phyloP scores from a whole-genome alignment of 129 eudicot genomes.

The Pseudognaphalium luteoalbum region DNA sequence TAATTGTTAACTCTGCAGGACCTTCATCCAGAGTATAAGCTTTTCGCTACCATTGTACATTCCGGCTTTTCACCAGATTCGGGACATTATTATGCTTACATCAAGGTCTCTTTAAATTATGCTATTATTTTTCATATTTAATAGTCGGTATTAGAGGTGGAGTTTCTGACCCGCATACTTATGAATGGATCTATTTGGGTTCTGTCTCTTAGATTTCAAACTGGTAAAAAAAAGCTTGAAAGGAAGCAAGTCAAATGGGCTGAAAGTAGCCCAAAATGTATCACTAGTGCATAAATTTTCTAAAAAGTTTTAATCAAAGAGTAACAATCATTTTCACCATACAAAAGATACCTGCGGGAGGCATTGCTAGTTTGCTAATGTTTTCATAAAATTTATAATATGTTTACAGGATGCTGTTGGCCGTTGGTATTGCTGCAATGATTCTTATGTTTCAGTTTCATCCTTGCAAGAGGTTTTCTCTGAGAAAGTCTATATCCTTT shows the following conservation, averaged over 20 bases:
- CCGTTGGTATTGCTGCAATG: slow-evolving; percentile 98
- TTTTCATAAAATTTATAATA: not conserved
- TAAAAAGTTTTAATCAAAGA: not conserved
- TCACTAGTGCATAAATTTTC: not conserved
- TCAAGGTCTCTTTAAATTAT: slow-evolving; percentile 58
- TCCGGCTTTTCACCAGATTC: slow-evolving; percentile 93
- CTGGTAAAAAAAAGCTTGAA: not conserved
- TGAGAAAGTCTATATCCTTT: slow-evolving; percentile 91
- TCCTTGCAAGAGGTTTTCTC: slow-evolving; percentile 82
- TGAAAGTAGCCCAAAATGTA: not conserved
- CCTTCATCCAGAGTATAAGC: slow-evolving; percentile 75
- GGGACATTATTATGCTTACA: slow-evolving; percentile 95
- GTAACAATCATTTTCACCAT: not conserved
- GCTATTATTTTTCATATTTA: slow-evolving; percentile 20
- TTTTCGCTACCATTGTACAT: slow-evolving; percentile 93
- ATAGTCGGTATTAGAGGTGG: not conserved
- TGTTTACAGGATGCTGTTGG: slow-evolving; percentile 77
- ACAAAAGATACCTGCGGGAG: not conserved
- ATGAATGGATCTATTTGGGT: not conserved
- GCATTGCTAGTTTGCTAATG: slow-evolving; percentile 20
- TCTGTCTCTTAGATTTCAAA: not conserved
- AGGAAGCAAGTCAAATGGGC: not conserved
- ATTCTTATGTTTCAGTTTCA: slow-evolving; percentile 72
- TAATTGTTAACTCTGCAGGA: slow-evolving; percentile 54
- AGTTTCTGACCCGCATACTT: not conserved